phyloP scores from a whole-genome alignment of 257 asterid genomes.

The Asclepias syriaca region DNA sequence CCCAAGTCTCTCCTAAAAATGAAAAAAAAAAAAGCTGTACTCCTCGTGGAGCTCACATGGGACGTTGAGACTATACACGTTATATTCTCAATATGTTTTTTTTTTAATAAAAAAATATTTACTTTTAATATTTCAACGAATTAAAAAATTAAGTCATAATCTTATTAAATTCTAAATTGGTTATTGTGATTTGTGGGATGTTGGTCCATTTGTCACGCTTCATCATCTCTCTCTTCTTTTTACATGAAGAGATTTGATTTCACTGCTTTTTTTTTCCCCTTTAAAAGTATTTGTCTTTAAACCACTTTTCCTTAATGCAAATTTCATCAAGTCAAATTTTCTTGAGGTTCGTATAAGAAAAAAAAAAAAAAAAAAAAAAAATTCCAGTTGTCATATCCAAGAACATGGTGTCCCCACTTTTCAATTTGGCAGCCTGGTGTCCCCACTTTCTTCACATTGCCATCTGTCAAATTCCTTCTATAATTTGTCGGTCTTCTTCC shows the following conservation, averaged over 20 bases:
- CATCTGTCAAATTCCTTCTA: conserved; percentile 18
- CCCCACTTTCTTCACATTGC: conserved; percentile 7
- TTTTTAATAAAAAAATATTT: neutral
- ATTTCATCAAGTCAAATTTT: too few relatives aligned
- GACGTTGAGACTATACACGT: neutral
- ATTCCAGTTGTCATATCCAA: conserved; percentile 44
- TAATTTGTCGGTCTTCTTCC: conserved; percentile 21
- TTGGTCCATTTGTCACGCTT: too few relatives aligned
- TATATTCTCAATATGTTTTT: neutral
- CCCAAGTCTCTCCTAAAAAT: neutral
- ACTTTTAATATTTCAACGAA: too few relatives aligned
- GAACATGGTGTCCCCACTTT: conserved; percentile 37
- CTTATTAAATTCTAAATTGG: too few relatives aligned
- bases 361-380: neutral
- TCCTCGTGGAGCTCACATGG: conserved; percentile 19
- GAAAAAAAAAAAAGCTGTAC: neutral
- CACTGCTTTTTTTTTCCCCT: neutral
- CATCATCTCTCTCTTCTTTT: conserved; percentile 1
- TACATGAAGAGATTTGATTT: neutral
- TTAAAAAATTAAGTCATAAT: too few relatives aligned
- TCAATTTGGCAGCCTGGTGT: conserved; percentile 35
- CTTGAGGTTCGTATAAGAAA: neutral
- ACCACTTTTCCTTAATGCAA: neutral
- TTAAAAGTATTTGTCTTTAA: neutral
- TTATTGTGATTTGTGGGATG: too few relatives aligned